phyloP scores from a whole-genome alignment of 2,329 filamentous ascomycete species.

The Phaeoacremonium minimum region DNA sequence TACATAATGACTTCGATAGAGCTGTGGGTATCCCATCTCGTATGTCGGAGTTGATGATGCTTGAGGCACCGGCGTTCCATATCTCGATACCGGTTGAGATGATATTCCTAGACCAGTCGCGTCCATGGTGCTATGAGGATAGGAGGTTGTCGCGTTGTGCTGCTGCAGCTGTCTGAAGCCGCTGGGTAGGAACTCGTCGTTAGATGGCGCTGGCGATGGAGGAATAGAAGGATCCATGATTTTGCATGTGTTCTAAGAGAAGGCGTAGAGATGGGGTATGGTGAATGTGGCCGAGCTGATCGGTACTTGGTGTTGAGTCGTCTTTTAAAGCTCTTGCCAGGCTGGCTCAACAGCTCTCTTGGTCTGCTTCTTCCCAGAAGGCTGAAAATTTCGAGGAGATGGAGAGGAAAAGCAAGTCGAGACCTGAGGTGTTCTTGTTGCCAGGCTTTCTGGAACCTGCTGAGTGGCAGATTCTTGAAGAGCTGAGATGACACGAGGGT shows the following conservation, averaged over 20 bases:
- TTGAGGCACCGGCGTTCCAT: conserved; percentile 30
- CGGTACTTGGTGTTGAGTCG: no score
- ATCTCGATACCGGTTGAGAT: conserved; percentile 30
- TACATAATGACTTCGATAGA: no score
- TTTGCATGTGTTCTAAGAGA: no score
- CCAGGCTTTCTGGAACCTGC: no score
- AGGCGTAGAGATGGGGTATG: no score
- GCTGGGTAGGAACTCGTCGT: conserved; percentile 28
- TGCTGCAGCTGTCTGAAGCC: conserved; percentile 37
- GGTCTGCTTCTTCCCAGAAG: no score
- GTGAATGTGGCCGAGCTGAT: no score
- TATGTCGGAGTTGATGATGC: conserved; percentile 19
- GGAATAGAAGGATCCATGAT: conserved; percentile 32
- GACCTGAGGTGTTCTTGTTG: no score
- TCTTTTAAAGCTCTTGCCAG: no score
- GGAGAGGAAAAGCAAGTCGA: no score
- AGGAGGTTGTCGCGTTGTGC: conserved; percentile 31
- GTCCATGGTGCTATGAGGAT: conserved; percentile 18
- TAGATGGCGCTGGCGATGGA: conserved; percentile 41
- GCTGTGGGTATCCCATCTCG: conserved; percentile 2
- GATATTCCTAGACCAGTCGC: conserved; percentile 17
- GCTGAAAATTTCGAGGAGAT: no score
- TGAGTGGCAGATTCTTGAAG: conserved; percentile 4
- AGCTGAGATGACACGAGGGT: conserved; percentile 5
- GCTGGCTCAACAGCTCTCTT: no score